A percentile compares a stretch with the other conserved stretches of the same genome.
phyloP scores from a whole-genome alignment of 768 basidiomycete species.

The Cystofilobasidium bisporidii region DNA sequence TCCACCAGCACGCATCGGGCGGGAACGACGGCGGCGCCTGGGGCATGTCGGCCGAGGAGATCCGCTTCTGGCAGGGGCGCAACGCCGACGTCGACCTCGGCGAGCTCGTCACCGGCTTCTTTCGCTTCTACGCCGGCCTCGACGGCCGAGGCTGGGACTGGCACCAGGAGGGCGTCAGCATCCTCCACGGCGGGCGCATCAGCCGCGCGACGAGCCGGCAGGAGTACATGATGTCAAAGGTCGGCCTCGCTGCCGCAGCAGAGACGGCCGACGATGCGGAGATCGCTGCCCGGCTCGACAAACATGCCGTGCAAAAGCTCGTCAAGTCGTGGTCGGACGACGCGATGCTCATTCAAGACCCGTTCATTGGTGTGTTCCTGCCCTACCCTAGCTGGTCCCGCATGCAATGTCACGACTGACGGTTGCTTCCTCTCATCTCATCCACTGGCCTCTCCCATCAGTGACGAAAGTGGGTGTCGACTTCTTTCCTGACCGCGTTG shows the following conservation, averaged over 20 bases:
- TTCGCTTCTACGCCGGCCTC: conserved; percentile 14
- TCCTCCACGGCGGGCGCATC: conserved; percentile 2
- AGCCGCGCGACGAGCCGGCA: too few species aligned
- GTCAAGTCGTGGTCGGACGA: not conserved
- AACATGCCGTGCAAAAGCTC: not conserved
- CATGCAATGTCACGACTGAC: too few species aligned
- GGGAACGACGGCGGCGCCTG: not conserved
- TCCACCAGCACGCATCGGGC: not conserved
- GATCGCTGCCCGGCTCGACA: too few species aligned
- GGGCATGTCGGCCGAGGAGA: not conserved
- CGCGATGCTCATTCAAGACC: conserved; percentile 6
- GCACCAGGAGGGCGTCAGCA: not conserved
- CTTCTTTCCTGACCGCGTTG: too few species aligned
- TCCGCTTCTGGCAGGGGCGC: not conserved
- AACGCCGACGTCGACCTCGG: conserved; percentile 17
- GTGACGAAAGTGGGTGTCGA: not conserved
- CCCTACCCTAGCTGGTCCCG: too few species aligned
- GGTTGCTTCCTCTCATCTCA: not conserved
- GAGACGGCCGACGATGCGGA: too few species aligned
- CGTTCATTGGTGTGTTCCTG: not conserved
- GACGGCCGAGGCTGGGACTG: not conserved
- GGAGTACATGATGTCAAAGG: not conserved
- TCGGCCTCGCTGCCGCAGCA: not conserved
- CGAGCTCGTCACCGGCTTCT: conserved; percentile 10
- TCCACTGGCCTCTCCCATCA: not conserved